Percentiles rank a stretch among this genome's conserved stretches.
Evolutionary conservation across 2,329 filamentous ascomycete species (phyloP).

Genomic region (Ascochyta rabiei): DNA sequence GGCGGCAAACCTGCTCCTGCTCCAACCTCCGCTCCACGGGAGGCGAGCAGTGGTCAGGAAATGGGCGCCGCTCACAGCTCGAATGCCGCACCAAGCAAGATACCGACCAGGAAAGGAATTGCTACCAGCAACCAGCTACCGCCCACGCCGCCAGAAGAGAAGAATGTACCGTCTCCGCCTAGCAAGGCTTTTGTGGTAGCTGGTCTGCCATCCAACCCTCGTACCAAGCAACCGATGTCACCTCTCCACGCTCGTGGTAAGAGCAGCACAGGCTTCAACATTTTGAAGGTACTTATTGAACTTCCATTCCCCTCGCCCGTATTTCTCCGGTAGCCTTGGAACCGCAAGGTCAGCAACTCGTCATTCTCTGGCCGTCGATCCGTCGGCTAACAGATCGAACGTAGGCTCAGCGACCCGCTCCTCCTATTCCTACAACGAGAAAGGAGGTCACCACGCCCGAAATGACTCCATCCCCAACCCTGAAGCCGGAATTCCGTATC

Average conservation of each 20-base stretch:
- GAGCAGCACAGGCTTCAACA: constrained; percentile 46
- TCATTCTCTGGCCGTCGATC: background rate
- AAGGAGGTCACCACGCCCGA: constrained; percentile 38
- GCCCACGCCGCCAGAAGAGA: constrained; percentile 40
- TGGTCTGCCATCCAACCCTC: constrained; percentile 42
- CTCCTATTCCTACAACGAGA: constrained; percentile 20
- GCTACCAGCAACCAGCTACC: constrained; percentile 26
- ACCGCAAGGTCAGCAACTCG: constrained; percentile 6
- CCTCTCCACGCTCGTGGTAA: constrained; percentile 44
- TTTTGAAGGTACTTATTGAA: constrained; percentile 44
- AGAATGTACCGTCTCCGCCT: constrained; percentile 19
- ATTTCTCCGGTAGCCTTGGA: constrained; percentile 23
- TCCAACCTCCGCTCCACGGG: constrained; percentile 28
- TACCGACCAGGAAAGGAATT: background rate
- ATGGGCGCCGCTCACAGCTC: background rate
- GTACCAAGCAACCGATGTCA: constrained; percentile 26
- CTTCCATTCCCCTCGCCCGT: constrained; percentile 31
- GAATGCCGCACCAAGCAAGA: constrained; percentile 6
- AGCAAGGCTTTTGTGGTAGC: constrained; percentile 32
- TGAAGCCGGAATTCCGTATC: constrained; percentile 24
- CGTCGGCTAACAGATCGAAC: background rate
- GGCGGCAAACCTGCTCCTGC: constrained; percentile 34
- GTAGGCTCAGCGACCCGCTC: constrained; percentile 32
- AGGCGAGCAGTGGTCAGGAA: constrained; percentile 17
- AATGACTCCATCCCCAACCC: constrained; percentile 36